Base-by-base conservation (phyloP, 2,329 filamentous ascomycete genomes). In the Monilinia fructigena region DNA sequence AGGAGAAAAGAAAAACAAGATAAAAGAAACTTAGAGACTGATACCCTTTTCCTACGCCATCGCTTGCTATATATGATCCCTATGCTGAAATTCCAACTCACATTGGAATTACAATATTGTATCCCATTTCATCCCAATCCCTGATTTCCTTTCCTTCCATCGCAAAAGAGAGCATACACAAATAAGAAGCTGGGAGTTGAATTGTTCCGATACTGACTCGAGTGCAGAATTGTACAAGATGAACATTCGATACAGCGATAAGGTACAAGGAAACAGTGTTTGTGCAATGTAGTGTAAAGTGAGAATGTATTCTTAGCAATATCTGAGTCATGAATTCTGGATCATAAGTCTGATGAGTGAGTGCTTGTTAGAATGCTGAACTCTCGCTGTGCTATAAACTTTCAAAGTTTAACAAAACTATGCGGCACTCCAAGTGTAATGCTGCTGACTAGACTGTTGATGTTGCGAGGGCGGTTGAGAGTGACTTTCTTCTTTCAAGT, bases 371-470 rank as follows among this genome's bases (percentile, higher is more conserved):
- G 42, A 42, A 55, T 42, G 45, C 28, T 26, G 45, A 50, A 38
- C 50, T 61, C n/a, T 20, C 31, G n/a, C 20, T 4, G 38, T 38
- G 31, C 28, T 61, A 10, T 50, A n/a, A 45, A 23, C 1, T 26
- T 23, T 26, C 12, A 23, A 6, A 23, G 12, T 54, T 40, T 47
- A 20, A 35, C 18, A 40, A 55, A 42, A 28, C 20, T 63, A 74
- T 55, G 68, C 55, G 35, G 70, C 65, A 65, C 69, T 73, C 73
- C 74, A 76, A 6, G 71, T 73, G 64, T 76, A 76, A 61, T 73
- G 72, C 40, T 69, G 67, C 35, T 72, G 71, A 26, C 61, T 56
- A 28, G 55, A 48, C 31, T 61, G 58, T 61, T 47, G 55, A 47
- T 61, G 53, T 55, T 68, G 59, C 31, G 55, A 55, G 18, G 64